Evolutionary conservation across 352 stramenopile genomes (phyloP).

Genomic region (Aphanomyces invadans): DNA sequence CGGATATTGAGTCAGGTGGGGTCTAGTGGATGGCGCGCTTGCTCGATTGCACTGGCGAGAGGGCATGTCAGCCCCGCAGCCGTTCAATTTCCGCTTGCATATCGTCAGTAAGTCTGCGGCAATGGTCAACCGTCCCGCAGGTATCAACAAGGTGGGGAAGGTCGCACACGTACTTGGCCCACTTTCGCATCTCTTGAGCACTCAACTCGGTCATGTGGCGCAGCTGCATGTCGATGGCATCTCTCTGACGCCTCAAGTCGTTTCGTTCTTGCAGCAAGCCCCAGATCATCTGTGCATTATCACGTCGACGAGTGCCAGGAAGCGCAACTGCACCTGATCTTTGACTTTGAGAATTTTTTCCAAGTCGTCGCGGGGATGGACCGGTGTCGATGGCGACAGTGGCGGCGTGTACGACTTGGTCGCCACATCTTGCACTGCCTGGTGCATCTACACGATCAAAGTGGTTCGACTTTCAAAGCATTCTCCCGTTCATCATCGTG

Average conservation of each 20-base stretch:
- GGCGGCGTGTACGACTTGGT: neutral
- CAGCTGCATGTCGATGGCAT: slow-evolving; percentile 42
- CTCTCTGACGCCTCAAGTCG: slow-evolving; percentile 42
- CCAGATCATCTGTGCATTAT: slow-evolving; percentile 82
- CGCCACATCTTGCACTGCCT: neutral
- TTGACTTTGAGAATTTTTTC: slow-evolving; percentile 52
- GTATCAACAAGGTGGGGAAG: neutral
- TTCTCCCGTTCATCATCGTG: neutral
- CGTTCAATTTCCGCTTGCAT: slow-evolving; percentile 75
- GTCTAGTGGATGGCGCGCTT: too few species aligned
- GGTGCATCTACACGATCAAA: slow-evolving; percentile 1
- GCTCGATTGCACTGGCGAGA: too few species aligned
- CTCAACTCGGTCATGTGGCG: slow-evolving; percentile 61
- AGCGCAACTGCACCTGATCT: slow-evolving; percentile 29
- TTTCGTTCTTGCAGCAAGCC: slow-evolving; percentile 61
- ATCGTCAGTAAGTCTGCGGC: slow-evolving; percentile 46
- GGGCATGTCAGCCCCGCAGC: slow-evolving; percentile 31
- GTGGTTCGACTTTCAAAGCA: too few species aligned
- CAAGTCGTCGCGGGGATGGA: slow-evolving; percentile 24
- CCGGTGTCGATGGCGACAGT: neutral
- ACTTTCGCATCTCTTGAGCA: slow-evolving; percentile 76
- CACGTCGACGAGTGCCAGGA: too few species aligned
- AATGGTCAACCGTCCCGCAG: neutral
- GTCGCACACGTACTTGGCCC: slow-evolving; percentile 35
- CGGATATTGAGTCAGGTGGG: too few species aligned